phyloP scores from a whole-genome alignment of 2,329 filamentous ascomycete species.

The Pseudocercospora eumusae region DNA sequence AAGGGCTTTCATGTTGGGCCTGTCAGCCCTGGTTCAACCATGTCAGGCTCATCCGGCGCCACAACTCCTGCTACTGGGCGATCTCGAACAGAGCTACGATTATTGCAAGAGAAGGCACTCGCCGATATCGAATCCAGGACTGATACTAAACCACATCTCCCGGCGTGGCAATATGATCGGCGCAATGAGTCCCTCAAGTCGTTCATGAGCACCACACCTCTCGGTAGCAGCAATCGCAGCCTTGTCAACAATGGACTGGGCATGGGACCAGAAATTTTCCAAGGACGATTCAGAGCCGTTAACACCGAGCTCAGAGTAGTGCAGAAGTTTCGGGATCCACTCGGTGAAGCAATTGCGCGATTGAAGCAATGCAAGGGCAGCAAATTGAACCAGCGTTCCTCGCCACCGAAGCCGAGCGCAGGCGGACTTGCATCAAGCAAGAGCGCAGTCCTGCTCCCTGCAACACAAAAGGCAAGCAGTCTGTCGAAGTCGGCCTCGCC shows the following conservation, averaged over 20 bases:
- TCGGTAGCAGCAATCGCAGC: conserved; percentile 14
- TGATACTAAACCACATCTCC: conserved; percentile 34
- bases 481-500: conserved; percentile 28
- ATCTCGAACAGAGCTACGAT: conserved; percentile 37
- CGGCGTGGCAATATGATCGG: conserved; percentile 38
- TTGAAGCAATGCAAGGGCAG: conserved; percentile 31
- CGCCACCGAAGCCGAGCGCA: conserved; percentile 13
- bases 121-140: conserved; percentile 36
- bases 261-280: conserved; percentile 39
- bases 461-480: conserved; percentile 19
- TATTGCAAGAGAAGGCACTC: conserved; percentile 39
- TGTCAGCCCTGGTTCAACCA: conserved; percentile 35
- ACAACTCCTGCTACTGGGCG: conserved; percentile 37
- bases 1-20: conserved; percentile 29
- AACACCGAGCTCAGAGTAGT: conserved; percentile 40
- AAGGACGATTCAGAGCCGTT: conserved; percentile 40
- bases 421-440: conserved; percentile 27
- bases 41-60: conserved; percentile 35
- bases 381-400: conserved; percentile 21
- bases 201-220: conserved; percentile 29
- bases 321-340: conserved; percentile 39
- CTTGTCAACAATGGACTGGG: conserved; percentile 18
- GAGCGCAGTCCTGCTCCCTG: conserved; percentile 30
- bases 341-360: conserved; percentile 36
- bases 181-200: conserved; percentile 40